A percentile compares a stretch with the other conserved stretches of the same genome.
These are phyloP conservation scores for Coleophoma cylindrospora DNA, from an alignment of 2,329 filamentous ascomycete genomes.

Conservation along the genomic window DNA sequence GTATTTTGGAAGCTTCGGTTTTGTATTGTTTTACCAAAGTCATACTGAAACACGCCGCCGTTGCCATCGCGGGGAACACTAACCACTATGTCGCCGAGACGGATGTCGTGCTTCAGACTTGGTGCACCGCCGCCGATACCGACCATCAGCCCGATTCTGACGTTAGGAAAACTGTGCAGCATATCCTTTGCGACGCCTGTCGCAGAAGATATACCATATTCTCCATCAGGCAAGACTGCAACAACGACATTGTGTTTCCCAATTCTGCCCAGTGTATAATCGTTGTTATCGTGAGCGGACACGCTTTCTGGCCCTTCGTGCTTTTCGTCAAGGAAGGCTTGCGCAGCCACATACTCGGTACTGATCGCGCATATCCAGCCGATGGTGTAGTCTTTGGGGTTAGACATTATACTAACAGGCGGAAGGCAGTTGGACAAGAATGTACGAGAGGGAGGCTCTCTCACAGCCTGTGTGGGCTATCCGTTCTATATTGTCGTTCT, in stretches of 20 bases:
- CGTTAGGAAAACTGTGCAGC: slow-evolving; percentile 12
- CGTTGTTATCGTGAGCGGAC: slow-evolving; percentile 9
- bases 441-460: no score
- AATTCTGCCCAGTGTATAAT: slow-evolving; percentile 26
- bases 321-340: slow-evolving; percentile 4
- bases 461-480: no score
- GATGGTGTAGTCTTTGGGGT: slow-evolving; percentile 20
- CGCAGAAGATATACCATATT: slow-evolving; percentile 16
- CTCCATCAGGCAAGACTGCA: slow-evolving; percentile 16
- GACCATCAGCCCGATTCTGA: slow-evolving; percentile 15
- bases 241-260: slow-evolving; percentile 28
- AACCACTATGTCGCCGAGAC: slow-evolving; percentile 25
- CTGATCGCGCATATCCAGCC: slow-evolving; percentile 27
- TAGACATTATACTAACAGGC: not conserved
- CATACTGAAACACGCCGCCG: slow-evolving; percentile 12
- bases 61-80: slow-evolving; percentile 13
- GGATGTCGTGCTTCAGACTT: slow-evolving; percentile 16
- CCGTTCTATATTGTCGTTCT: no score
- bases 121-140: slow-evolving; percentile 20
- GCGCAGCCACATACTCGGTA: slow-evolving; percentile 18
- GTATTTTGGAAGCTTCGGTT: slow-evolving; percentile 12
- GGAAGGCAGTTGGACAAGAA: no score
- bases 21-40: slow-evolving; percentile 12
- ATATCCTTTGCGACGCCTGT: slow-evolving; percentile 13
- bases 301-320: slow-evolving; percentile 13